phyloP scores from a whole-genome alignment of 2,329 filamentous ascomycete species.

The Paradendryphiella salina region DNA sequence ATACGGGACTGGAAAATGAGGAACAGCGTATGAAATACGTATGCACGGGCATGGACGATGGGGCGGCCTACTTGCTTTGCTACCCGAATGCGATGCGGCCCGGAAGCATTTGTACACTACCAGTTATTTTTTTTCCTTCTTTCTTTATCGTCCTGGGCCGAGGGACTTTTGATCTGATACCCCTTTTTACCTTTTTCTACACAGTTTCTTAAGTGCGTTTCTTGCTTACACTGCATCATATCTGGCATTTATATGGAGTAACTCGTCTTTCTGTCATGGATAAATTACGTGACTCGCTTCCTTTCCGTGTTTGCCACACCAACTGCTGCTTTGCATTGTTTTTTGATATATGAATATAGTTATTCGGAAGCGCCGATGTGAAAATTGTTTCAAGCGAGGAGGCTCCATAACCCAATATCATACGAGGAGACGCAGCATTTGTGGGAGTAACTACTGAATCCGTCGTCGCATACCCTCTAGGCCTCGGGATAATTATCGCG shows the following conservation, averaged over 20 bases:
- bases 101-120: slow-evolving; percentile 12
- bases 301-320: too few relatives aligned
- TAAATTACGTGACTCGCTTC: neutral
- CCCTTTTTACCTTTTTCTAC: slow-evolving; percentile 21
- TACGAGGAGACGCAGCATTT: neutral
- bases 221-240: slow-evolving; percentile 10
- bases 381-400: neutral
- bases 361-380: neutral
- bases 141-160: slow-evolving; percentile 11
- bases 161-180: slow-evolving; percentile 40
- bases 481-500: neutral
- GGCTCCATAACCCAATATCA: neutral
- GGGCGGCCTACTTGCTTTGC: slow-evolving; percentile 1
- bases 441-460: neutral
- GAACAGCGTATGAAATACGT: slow-evolving; percentile 1
- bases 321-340: neutral
- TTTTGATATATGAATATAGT: neutral
- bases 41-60: slow-evolving; percentile 1
- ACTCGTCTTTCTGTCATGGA: neutral
- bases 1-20: slow-evolving; percentile 3
- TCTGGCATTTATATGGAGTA: slow-evolving; percentile 1
- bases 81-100: slow-evolving; percentile 7
- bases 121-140: slow-evolving; percentile 8
- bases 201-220: slow-evolving; percentile 13
- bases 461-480: neutral